Evolutionary conservation across 352 stramenopile species (phyloP).

Genomic region (Aphanomyces astaci): DNA sequence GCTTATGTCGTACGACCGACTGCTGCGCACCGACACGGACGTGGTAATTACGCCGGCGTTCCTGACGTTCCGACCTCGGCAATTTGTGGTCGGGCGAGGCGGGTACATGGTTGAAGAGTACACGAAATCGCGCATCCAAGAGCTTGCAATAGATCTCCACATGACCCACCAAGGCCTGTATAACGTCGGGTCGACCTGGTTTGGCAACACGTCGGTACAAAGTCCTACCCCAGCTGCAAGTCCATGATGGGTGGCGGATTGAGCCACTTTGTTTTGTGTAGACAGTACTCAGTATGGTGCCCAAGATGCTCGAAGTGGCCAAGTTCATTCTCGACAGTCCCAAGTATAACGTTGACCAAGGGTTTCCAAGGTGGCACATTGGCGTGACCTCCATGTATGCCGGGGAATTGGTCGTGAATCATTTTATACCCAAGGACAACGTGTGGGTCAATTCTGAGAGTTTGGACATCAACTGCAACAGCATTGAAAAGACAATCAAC

Average conservation of each 20-base stretch:
- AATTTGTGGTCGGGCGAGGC: neutral
- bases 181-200: constrained; percentile 1
- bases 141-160: neutral
- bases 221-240: no score
- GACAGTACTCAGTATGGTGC: neutral
- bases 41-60: neutral
- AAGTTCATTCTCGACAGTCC: neutral
- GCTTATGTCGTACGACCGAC: neutral
- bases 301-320: neutral
- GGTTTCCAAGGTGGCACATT: neutral
- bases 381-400: neutral
- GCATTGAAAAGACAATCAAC: neutral
- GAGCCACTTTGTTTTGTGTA: no score
- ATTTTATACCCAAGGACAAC: neutral
- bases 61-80: neutral
- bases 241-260: no score
- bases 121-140: neutral
- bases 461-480: neutral
- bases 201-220: neutral
- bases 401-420: neutral
- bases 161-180: neutral
- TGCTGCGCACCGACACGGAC: neutral
- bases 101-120: neutral
- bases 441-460: neutral
- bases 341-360: neutral